These are phyloP conservation scores for Metschnikowia lachancei DNA, from an alignment of 805 yeast genomes.

Conservation along the genomic window DNA sequence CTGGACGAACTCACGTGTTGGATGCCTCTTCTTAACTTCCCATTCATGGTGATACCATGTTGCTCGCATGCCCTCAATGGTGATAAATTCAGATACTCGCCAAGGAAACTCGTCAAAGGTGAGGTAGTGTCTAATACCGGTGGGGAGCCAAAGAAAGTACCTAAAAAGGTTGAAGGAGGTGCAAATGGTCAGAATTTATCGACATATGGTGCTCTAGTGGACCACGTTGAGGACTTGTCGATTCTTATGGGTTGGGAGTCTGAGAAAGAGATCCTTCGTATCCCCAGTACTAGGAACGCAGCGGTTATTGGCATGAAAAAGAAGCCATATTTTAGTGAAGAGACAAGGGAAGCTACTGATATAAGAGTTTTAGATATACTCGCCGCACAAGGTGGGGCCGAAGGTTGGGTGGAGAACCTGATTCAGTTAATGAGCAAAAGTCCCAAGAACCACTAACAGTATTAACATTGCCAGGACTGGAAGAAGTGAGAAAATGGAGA, in stretches of 20 bases:
- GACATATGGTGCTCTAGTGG: constrained; percentile 81
- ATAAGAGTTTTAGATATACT: constrained; percentile 57
- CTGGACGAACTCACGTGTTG: constrained; percentile 94
- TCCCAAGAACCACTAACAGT: constrained; percentile 63
- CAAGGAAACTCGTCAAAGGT: constrained; percentile 27
- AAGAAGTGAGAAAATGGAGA: not conserved
- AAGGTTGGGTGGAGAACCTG: constrained; percentile 83
- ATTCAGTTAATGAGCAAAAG: constrained; percentile 65
- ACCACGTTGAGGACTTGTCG: constrained; percentile 74
- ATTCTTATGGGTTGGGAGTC: constrained; percentile 75
- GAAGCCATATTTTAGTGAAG: constrained; percentile 23
- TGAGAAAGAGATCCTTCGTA: constrained; percentile 81
- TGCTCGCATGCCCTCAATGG: constrained; percentile 89
- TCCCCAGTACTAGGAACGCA: constrained; percentile 91
- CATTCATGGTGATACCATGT: constrained; percentile 91
- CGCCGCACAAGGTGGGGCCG: constrained; percentile 81
- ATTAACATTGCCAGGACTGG: not conserved
- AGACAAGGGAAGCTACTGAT: constrained; percentile 32
- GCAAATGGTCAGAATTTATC: constrained; percentile 38
- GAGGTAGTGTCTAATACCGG: not conserved
- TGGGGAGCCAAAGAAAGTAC: not conserved
- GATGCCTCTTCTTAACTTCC: constrained; percentile 85
- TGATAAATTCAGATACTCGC: constrained; percentile 62
- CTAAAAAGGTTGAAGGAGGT: constrained; percentile 1
- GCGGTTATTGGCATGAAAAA: constrained; percentile 71